A percentile compares a stretch with the other conserved stretches of the same genome.
Conservation (phyloP, 305 asterid species). For the Petunia hybrid region DNA sequence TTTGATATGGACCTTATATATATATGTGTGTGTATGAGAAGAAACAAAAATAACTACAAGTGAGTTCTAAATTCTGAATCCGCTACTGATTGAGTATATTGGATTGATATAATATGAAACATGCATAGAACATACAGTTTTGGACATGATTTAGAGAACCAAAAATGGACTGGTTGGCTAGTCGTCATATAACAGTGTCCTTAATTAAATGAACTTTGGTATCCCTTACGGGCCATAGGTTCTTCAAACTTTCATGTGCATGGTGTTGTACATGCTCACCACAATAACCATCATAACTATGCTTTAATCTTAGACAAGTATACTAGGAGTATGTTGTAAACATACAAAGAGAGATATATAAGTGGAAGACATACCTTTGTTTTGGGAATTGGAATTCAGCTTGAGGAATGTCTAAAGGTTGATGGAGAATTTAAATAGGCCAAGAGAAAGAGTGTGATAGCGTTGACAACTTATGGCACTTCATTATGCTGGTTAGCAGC, state of each 20-base stretch:
- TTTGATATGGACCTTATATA: background rate
- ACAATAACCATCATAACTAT: too few relatives aligned
- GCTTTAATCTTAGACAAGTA: too few relatives aligned
- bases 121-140: background rate
- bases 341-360: background rate
- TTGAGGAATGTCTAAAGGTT: background rate
- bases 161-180: background rate
- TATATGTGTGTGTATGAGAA: background rate
- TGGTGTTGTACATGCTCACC: background rate
- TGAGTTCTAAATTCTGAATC: background rate
- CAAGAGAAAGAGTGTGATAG: constrained; percentile 12
- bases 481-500: background rate
- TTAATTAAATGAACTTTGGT: background rate
- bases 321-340: background rate
- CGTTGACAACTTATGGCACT: constrained; percentile 25
- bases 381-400: constrained; percentile 10
- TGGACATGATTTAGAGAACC: background rate
- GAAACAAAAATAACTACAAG: background rate
- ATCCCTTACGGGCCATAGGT: too few relatives aligned
- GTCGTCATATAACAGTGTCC: too few relatives aligned
- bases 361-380: constrained; percentile 26
- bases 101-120: background rate
- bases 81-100: fast-evolving
- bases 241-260: background rate
- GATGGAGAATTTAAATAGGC: constrained; percentile 14